Conservation (phyloP, 106 monocot species). For the Dioscorea alata region DNA sequence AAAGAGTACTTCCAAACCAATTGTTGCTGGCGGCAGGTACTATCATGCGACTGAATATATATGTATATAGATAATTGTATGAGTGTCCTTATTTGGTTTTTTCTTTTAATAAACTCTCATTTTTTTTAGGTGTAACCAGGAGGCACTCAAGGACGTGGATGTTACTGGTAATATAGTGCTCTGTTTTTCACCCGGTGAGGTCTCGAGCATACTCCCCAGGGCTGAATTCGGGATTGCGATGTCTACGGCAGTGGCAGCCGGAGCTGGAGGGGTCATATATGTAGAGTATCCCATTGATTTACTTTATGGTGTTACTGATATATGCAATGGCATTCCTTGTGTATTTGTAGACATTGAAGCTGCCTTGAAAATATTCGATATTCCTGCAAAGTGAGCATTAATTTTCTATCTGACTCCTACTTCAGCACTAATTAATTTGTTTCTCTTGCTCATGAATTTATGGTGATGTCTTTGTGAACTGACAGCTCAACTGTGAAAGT, state of each 20-base stretch:
- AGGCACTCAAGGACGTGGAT: background rate
- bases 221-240: background rate
- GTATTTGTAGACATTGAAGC: constrained; percentile 1
- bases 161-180: background rate
- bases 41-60: background rate
- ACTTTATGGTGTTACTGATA: background rate
- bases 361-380: background rate
- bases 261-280: background rate
- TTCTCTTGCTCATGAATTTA: background rate
- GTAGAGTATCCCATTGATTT: background rate
- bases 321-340: background rate
- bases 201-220: background rate
- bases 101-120: background rate
- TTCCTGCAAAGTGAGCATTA: background rate
- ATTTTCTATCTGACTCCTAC: background rate
- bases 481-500: background rate
- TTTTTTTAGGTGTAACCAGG: background rate
- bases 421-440: background rate
- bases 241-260: background rate
- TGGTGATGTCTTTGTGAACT: background rate
- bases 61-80: background rate
- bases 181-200: background rate
- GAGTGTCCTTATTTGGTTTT: background rate
- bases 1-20: no score
- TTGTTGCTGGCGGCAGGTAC: background rate